Base-by-base conservation (phyloP, 1,284 basidiomycete genomes). In the Ustilago loliicola region DNA sequence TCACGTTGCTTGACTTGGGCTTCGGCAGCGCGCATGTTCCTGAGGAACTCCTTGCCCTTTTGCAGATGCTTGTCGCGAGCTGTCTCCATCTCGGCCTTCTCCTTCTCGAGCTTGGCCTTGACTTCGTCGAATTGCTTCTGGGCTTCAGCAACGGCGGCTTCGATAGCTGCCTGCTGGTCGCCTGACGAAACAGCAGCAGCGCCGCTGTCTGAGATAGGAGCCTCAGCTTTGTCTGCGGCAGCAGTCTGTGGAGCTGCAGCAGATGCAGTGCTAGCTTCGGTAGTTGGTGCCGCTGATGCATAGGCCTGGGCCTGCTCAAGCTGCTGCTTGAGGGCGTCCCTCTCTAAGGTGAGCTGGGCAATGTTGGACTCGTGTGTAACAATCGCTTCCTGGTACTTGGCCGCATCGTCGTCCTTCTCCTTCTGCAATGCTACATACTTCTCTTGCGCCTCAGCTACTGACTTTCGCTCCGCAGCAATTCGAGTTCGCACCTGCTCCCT, bases 261-360 rank as follows among this genome's bases (percentile, higher is more conserved):
- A 25, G 55, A 25, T 32, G 50, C 66, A 11, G 25, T 70, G 21
- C 67, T 75, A 29, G 29, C 68, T 5, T 79, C 74, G 23, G 56
- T 52, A 13, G 58, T 25, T 1, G 71, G 55, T 23, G 82, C 80
- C 30, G 77, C 56, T 25, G 71, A 72, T 21, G 69, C 77, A 19
- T 55, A 36, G 27, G 67, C 57, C 23, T 56, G 61, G 2, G 80
- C 72, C 53, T 77, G 53, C 36, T 81, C 77, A 38, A 80, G 66
- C 64, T 86, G 79, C 32, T 84, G 81, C 15, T 86, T 88, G 52
- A 89, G 71, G 30, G 83, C 80, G 83, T 86, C 70, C 32, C 61
- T 60, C 61, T 77, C 69, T 27, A 64, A 54, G 11, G 45, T 72
- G 27, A 80, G 60, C 62, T 69, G 65, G 6, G 27, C 55, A 11